Conservation (phyloP, 495 filamentous ascomycete species). For the Parathielavia hyrcaniae region DNA sequence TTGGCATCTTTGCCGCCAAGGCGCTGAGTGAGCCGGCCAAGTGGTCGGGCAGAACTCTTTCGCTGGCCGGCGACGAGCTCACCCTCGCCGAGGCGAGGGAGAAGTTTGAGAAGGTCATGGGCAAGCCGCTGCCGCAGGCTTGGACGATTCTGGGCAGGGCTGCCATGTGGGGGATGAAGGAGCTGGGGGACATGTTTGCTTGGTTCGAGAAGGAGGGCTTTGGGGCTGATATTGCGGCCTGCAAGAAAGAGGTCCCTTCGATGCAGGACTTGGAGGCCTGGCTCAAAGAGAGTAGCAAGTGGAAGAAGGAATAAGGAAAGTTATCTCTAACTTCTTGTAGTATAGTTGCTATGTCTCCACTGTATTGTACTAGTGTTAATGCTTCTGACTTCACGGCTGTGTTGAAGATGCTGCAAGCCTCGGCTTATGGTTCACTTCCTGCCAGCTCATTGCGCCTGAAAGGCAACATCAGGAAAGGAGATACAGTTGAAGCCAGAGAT, state of each 20-base stretch:
- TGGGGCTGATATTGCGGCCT: slow-evolving; percentile 49
- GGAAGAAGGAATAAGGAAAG: slow-evolving; percentile 8
- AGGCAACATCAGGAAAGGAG: too few relatives aligned
- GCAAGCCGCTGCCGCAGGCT: slow-evolving; percentile 45
- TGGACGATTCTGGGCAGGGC: slow-evolving; percentile 39
- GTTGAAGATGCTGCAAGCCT: too few relatives aligned
- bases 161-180: slow-evolving; percentile 43
- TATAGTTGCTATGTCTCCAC: too few relatives aligned
- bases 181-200: slow-evolving; percentile 55
- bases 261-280: slow-evolving; percentile 56
- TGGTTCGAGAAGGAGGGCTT: slow-evolving; percentile 61
- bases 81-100: slow-evolving; percentile 35
- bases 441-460: too few relatives aligned
- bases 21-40: slow-evolving; percentile 43
- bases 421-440: too few relatives aligned
- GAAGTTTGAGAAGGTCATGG: slow-evolving; percentile 47
- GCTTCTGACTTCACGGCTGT: too few relatives aligned
- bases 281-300: slow-evolving; percentile 52
- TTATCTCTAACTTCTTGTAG: not conserved
- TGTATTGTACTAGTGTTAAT: not conserved
- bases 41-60: slow-evolving; percentile 30
- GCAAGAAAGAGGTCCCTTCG: slow-evolving; percentile 46
- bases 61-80: slow-evolving; percentile 31
- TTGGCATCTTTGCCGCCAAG: slow-evolving; percentile 56
- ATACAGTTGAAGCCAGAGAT: too few relatives aligned